Evolutionary conservation across 345 rosid species (phyloP).

Genomic region (Lepidium aucheri): DNA sequence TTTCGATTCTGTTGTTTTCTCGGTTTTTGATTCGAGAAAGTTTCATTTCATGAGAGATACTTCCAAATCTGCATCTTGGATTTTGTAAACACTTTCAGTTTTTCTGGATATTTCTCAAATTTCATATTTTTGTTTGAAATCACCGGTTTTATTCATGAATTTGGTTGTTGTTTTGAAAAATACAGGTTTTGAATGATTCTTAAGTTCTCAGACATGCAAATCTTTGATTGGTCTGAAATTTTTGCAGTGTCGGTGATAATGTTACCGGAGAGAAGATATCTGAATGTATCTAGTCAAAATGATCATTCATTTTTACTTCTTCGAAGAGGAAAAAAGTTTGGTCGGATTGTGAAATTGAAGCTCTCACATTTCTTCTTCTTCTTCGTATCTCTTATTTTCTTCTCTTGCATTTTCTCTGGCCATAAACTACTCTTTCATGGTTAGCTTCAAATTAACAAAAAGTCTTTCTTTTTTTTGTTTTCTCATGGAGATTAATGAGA

Average conservation of each 20-base stretch:
- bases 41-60: neutral
- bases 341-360: constrained; percentile 41
- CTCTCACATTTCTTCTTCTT: constrained; percentile 37
- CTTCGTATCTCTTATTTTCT: constrained; percentile 36
- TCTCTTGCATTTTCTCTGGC: constrained; percentile 43
- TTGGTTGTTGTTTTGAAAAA: neutral
- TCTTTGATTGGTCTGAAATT: neutral
- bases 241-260: constrained; percentile 24
- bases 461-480: neutral
- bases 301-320: constrained; percentile 26
- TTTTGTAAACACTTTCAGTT: neutral
- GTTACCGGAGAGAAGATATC: constrained; percentile 42
- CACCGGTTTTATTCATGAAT: neutral
- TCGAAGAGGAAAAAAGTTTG: constrained; percentile 55
- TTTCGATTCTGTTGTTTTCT: neutral
- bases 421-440: constrained; percentile 50
- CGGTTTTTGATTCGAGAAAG: neutral
- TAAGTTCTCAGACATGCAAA: neutral
- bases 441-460: constrained; percentile 22
- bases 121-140: neutral
- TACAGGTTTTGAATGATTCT: neutral
- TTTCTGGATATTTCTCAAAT: too few relatives aligned
- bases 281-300: constrained; percentile 27
- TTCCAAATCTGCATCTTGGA: constrained; percentile 24
- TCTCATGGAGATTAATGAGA: neutral